These are phyloP conservation scores for Russula emetica DNA, from an alignment of 768 basidiomycete genomes.

Conservation along the genomic window DNA sequence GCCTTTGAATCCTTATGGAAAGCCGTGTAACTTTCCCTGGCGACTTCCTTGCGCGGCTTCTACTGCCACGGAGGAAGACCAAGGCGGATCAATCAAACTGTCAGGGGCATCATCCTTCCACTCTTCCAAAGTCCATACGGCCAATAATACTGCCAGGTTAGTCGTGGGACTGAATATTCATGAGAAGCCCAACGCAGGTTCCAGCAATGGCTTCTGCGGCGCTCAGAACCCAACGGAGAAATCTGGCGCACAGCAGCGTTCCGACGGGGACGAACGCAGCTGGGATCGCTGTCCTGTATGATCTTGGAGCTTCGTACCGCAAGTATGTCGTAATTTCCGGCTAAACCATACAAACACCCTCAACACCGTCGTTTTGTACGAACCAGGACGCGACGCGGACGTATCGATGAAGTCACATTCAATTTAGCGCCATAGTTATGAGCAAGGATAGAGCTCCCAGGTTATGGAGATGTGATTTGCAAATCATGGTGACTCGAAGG, in stretches of 20 bases:
- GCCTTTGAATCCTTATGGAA: conserved; percentile 54
- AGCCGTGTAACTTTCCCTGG: conserved; percentile 49
- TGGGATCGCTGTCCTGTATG: conserved; percentile 51
- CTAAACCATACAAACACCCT: conserved; percentile 36
- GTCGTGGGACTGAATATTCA: conserved; percentile 47
- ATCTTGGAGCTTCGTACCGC: conserved; percentile 68
- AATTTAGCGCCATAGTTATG: conserved; percentile 82
- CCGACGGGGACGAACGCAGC: conserved; percentile 45
- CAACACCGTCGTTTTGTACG: conserved; percentile 74
- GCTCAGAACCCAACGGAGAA: too few species aligned
- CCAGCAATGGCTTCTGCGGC: too few species aligned
- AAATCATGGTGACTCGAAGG: conserved; percentile 52
- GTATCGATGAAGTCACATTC: conserved; percentile 68
- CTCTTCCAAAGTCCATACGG: conserved; percentile 63
- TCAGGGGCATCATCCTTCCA: conserved; percentile 62
- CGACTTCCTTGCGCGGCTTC: conserved; percentile 70
- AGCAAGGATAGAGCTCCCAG: conserved; percentile 82
- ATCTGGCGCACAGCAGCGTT: conserved; percentile 55
- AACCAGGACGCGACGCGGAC: conserved; percentile 58
- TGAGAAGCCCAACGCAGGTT: too few species aligned
- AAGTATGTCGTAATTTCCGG: conserved; percentile 4
- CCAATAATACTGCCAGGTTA: conserved; percentile 58
- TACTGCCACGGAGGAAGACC: conserved; percentile 76
- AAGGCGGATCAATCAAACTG: conserved; percentile 70
- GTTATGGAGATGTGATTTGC: conserved; percentile 52